Percentiles rank a stretch among this genome's conserved stretches.
These are phyloP conservation scores for Fusarium pseudocircinatum DNA, from an alignment of 2,329 filamentous ascomycete genomes.

Conservation along the genomic window DNA sequence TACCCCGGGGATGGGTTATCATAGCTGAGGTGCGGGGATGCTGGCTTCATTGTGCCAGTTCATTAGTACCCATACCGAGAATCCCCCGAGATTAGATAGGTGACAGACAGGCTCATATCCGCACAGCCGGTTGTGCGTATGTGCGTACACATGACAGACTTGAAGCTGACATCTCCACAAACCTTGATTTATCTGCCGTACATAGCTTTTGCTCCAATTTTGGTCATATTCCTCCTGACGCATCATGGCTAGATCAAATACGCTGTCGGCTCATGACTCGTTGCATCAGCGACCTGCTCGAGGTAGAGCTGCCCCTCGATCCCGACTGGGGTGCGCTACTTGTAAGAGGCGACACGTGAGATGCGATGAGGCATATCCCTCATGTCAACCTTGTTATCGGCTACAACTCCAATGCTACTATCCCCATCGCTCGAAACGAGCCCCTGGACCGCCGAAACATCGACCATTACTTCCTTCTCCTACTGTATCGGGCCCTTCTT, in stretches of 20 bases:
- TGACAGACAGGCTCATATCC: not conserved
- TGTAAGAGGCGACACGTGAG: not conserved
- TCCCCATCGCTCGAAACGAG: not conserved
- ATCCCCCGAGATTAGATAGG: not conserved
- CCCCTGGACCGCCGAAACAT: fast-evolving
- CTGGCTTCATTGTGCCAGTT: not conserved
- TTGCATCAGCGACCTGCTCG: not conserved
- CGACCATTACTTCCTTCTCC: not conserved
- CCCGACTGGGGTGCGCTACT: not conserved
- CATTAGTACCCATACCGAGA: not conserved
- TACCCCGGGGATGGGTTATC: fast-evolving
- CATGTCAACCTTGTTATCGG: not conserved
- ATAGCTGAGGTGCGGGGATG: not conserved
- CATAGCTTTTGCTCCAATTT: too few species aligned
- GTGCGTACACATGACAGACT: not conserved
- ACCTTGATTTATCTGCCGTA: not conserved
- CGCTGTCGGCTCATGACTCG: not conserved
- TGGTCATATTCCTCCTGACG: fast-evolving
- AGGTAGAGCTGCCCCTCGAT: not conserved
- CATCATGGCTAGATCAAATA: not conserved
- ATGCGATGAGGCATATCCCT: not conserved
- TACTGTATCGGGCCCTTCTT: not conserved
- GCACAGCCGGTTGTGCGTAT: not conserved
- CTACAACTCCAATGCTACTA: not conserved
- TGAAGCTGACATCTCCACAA: not conserved